Evolutionary conservation across 306 rosid genomes (phyloP).

Genomic region (Malus sylvestris): DNA sequence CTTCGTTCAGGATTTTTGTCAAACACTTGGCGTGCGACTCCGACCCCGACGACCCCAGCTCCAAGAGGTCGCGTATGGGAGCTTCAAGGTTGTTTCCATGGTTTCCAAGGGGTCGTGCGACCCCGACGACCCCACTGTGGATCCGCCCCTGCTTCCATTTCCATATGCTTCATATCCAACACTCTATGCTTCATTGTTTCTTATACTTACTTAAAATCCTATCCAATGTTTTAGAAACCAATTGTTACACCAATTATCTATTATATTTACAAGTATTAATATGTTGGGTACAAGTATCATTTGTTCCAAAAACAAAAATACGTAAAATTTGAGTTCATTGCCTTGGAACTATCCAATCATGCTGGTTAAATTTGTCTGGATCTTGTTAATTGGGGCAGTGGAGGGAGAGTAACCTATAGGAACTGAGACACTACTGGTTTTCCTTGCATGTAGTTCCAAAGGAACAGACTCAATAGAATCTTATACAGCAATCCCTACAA

Average conservation of each 20-base stretch:
- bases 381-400: too few species aligned
- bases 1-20: too few species aligned
- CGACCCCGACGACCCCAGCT: too few species aligned
- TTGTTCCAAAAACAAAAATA: too few species aligned
- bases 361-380: neutral
- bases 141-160: neutral
- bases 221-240: neutral
- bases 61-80: too few species aligned
- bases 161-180: neutral
- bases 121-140: too few species aligned
- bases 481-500: slow-evolving; percentile 37
- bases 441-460: slow-evolving; percentile 31
- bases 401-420: neutral
- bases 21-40: too few species aligned
- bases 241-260: neutral
- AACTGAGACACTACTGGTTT: neutral
- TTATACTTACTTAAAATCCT: neutral
- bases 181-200: neutral
- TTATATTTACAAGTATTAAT: neutral
- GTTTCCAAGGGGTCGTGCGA: too few species aligned
- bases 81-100: too few species aligned
- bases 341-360: too few species aligned
- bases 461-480: slow-evolving; percentile 78
- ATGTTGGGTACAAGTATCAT: neutral
- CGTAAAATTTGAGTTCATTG: too few species aligned